These are phyloP conservation scores for Capsella rubella DNA, from an alignment of 441 rosid species.

Conservation along the genomic window DNA sequence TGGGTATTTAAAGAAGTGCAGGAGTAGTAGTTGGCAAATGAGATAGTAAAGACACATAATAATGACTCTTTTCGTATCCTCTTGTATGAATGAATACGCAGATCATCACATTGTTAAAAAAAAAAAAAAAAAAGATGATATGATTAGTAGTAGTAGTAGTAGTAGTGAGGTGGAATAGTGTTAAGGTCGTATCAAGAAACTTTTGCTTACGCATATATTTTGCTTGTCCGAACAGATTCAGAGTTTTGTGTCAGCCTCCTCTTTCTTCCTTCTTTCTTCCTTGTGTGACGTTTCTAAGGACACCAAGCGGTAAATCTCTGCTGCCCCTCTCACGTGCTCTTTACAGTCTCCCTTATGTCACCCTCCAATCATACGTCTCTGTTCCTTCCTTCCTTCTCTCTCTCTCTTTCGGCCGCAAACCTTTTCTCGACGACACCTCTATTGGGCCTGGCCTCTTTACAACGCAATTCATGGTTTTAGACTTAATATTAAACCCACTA, in stretches of 20 bases:
- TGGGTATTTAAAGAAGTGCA: constrained; percentile 28
- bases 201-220: constrained; percentile 30
- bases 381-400: constrained; percentile 28
- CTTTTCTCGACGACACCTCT: neutral
- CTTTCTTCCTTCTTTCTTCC: neutral
- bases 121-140: neutral
- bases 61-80: constrained; percentile 31
- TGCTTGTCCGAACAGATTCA: constrained; percentile 39
- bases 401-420: neutral
- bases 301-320: constrained; percentile 43
- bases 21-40: constrained; percentile 41
- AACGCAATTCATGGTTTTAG: too few relatives aligned
- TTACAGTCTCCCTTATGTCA: constrained; percentile 45
- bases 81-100: neutral
- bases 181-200: constrained; percentile 41
- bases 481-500: too few relatives aligned
- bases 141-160: too few relatives aligned
- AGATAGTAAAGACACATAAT: constrained; percentile 32
- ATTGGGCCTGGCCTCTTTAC: constrained; percentile 24
- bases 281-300: constrained; percentile 41
- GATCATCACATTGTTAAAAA: neutral
- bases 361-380: constrained; percentile 41
- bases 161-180: constrained; percentile 36
- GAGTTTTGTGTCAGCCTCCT: constrained; percentile 35
- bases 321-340: constrained; percentile 40